These are phyloP conservation scores for Ceraceosorus bombacis DNA, from an alignment of 1,284 basidiomycete species.

Conservation along the genomic window DNA sequence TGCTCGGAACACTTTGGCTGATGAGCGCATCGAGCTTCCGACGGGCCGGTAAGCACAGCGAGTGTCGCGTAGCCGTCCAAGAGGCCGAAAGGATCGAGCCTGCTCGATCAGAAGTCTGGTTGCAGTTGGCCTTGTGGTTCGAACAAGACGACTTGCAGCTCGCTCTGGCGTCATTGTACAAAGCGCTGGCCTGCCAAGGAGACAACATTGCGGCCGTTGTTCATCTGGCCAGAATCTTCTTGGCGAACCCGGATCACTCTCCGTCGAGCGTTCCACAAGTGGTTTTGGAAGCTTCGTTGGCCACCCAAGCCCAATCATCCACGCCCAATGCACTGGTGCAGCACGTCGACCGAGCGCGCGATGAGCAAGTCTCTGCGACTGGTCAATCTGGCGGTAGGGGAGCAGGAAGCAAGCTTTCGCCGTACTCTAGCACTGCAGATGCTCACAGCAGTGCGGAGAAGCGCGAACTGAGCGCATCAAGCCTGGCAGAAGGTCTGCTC, in stretches of 20 bases:
- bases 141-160: constrained; percentile 15
- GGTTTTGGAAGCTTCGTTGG: neutral
- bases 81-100: constrained; percentile 88
- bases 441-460: constrained; percentile 22
- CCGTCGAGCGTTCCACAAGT: neutral
- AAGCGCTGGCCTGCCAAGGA: constrained; percentile 39
- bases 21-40: constrained; percentile 90
- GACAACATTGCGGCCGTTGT: constrained; percentile 37
- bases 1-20: constrained; percentile 81
- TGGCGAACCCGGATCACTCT: constrained; percentile 10
- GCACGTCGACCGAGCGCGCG: neutral
- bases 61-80: constrained; percentile 80
- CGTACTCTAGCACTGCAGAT: constrained; percentile 19
- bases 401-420: neutral
- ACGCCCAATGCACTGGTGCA: neutral
- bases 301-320: neutral
- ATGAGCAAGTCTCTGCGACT: constrained; percentile 1
- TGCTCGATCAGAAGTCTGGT: constrained; percentile 81
- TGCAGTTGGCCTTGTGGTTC: constrained; percentile 56
- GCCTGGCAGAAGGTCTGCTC: constrained; percentile 41
- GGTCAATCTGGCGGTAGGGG: neutral
- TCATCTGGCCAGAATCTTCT: constrained; percentile 40
- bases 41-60: constrained; percentile 75
- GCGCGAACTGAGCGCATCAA: constrained; percentile 29
- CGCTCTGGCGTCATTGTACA: constrained; percentile 44